Evolutionary conservation across 805 yeast genomes (phyloP).

Genomic region (Debaryomyces maramus): DNA sequence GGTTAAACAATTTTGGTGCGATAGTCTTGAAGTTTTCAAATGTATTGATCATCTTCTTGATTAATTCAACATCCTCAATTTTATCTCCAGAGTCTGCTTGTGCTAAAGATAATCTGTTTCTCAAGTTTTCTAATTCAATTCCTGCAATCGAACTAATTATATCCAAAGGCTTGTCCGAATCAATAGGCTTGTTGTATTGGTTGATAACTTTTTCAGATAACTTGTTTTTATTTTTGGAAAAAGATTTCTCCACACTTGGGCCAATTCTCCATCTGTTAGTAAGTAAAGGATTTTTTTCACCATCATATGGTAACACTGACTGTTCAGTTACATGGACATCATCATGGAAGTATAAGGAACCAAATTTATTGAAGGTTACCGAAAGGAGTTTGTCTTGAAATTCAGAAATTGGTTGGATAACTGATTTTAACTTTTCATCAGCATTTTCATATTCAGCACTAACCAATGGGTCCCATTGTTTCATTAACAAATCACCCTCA

Average conservation of each 20-base stretch:
- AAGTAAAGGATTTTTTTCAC: conserved; percentile 56
- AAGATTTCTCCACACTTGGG: conserved; percentile 78
- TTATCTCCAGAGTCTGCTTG: conserved; percentile 53
- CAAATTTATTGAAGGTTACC: conserved; percentile 67
- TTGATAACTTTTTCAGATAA: conserved; percentile 51
- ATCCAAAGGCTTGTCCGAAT: conserved; percentile 54
- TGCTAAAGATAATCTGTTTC: conserved; percentile 51
- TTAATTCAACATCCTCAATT: conserved; percentile 40
- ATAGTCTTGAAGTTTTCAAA: conserved; percentile 60
- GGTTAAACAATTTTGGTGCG: conserved; percentile 59
- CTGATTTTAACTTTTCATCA: conserved; percentile 52
- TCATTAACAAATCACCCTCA: conserved; percentile 83
- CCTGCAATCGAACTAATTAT: conserved; percentile 63
- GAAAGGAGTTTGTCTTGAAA: conserved; percentile 56
- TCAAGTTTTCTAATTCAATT: conserved; percentile 63
- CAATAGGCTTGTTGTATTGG: conserved; percentile 78
- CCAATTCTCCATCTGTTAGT: conserved; percentile 84
- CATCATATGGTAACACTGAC: conserved; percentile 52
- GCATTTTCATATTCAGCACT: conserved; percentile 51
- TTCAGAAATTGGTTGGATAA: conserved; percentile 72
- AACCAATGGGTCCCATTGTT: conserved; percentile 82
- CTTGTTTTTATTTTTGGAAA: conserved; percentile 64
- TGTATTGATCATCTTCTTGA: conserved; percentile 55
- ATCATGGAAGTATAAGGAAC: conserved; percentile 76
- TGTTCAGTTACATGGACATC: conserved; percentile 56